phyloP scores from a whole-genome alignment of 2,329 filamentous ascomycete species.

The Talaromyces marneffei region DNA sequence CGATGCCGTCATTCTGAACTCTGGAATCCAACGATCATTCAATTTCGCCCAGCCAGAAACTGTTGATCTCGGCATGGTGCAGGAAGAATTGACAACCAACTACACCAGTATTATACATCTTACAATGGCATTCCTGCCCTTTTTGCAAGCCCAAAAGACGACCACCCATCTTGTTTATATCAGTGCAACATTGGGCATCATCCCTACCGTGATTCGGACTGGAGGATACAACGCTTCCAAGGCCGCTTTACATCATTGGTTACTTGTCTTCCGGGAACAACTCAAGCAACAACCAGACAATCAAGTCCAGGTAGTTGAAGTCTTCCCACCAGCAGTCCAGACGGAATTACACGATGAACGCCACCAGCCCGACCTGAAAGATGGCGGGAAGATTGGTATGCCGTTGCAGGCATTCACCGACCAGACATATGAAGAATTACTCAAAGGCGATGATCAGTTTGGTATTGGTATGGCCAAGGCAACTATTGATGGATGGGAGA shows the following conservation, averaged over 20 bases:
- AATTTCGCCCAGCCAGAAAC: slow-evolving; percentile 46
- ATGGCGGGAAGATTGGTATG: slow-evolving; percentile 49
- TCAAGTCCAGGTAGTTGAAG: slow-evolving; percentile 50
- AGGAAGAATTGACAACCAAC: slow-evolving; percentile 47
- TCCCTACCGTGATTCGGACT: slow-evolving; percentile 26
- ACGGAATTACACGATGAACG: slow-evolving; percentile 52
- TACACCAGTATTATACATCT: slow-evolving; percentile 47
- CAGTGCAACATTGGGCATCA: slow-evolving; percentile 2
- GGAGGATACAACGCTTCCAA: slow-evolving; percentile 54
- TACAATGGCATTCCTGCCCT: slow-evolving; percentile 46
- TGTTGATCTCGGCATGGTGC: slow-evolving; percentile 41
- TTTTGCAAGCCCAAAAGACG: slow-evolving; percentile 42
- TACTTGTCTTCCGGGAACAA: slow-evolving; percentile 48
- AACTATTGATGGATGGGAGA: slow-evolving; percentile 14
- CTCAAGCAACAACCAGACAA: slow-evolving; percentile 35
- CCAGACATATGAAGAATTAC: slow-evolving; percentile 44
- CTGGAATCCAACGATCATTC: slow-evolving; percentile 48
- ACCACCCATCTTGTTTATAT: slow-evolving; percentile 39
- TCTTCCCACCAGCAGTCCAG: slow-evolving; percentile 53
- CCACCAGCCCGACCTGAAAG: slow-evolving; percentile 50
- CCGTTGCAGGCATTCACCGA: slow-evolving; percentile 49
- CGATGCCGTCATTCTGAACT: slow-evolving; percentile 50
- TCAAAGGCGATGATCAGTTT: slow-evolving; percentile 48
- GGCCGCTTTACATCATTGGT: slow-evolving; percentile 51
- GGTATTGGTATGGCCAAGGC: slow-evolving; percentile 40